Evolutionary conservation across 495 filamentous ascomycete species (phyloP).

Genomic region (Talaromyces adpressus): DNA sequence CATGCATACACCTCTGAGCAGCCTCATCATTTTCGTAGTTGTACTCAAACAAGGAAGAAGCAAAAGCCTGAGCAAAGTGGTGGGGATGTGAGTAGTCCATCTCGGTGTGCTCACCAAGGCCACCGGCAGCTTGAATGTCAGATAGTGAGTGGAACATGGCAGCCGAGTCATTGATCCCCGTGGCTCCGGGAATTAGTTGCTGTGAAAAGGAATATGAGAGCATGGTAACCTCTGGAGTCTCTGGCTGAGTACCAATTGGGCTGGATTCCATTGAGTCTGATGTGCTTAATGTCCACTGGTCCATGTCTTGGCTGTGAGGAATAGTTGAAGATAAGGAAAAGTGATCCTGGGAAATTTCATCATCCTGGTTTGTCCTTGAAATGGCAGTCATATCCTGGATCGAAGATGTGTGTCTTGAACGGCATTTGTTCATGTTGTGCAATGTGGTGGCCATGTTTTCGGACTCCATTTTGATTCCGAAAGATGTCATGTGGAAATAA

Average conservation of each 20-base stretch:
- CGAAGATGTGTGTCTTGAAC: conserved; percentile 29
- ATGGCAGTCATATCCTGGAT: conserved; percentile 33
- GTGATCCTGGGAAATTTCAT: conserved; percentile 40
- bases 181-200: conserved; percentile 35
- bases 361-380: conserved; percentile 39
- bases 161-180: conserved; percentile 30
- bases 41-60: conserved; percentile 32
- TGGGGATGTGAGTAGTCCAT: conserved; percentile 30
- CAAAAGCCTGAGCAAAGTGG: conserved; percentile 26
- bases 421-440: conserved; percentile 25
- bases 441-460: conserved; percentile 29
- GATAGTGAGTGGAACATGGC: conserved; percentile 37
- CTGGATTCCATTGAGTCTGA: conserved; percentile 31
- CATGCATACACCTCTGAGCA: conserved; percentile 26
- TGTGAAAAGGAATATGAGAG: conserved; percentile 40
- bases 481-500: conserved; percentile 24
- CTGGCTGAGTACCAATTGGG: conserved; percentile 28
- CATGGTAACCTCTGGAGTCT: conserved; percentile 41
- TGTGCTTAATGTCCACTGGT: conserved; percentile 35
- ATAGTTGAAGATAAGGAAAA: conserved; percentile 37
- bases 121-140: conserved; percentile 35
- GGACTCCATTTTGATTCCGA: conserved; percentile 30
- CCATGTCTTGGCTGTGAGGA: conserved; percentile 29
- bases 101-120: conserved; percentile 34
- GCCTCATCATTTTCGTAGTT: conserved; percentile 40